Evolutionary conservation across 2,329 filamentous ascomycete genomes (phyloP), one percentile per base, ranked within the genome.

Genomic region (Trematosphaeria pertusa): DNA sequence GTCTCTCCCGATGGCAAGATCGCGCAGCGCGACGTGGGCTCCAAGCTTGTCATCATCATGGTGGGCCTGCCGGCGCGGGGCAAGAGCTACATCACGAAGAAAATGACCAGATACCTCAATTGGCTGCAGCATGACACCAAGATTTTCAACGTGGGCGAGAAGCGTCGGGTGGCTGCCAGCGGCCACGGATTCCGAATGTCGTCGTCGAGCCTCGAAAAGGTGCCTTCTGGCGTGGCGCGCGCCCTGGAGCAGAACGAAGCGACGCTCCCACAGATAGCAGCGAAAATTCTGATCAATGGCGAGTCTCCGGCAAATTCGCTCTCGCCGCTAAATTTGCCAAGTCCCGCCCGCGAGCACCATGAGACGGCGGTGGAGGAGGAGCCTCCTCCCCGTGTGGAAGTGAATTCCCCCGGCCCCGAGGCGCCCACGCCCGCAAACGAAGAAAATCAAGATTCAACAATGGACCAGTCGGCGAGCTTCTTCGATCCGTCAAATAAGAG

Each of bases 11-110:
- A 99, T 72, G 94, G 94, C 58, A 86, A 90, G 63, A 99, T 99
- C 61, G 88, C 94, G 44, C 87, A 93, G 67, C 84, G 93, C 65
- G 94, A 99, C 81, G 89, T 99, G 38, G 94, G 92, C 38, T 89
- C 94, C 31, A 99, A 99, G 79, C 80, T 99, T 52, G 91, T 97
- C 67, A 96, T 99, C 64, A 86, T 99, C 70, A 99, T 99, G 94
- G 94, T 99, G 50, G 94, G 94, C 54, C 77, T 99, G 62, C 94
- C 94, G 2, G 94, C 94, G 8, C 82, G 94, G 64, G 94, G 94
- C 69, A 99, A 99, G 77, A 97, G 92, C 44, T 99, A 99, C 75
- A 96, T 99, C 64, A 97, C 94, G 52, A 97, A 97, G 79, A 99
- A 99, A 77, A 83, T 99, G 54, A 89, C 94, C 48, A 84, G 94